A percentile compares a stretch with the other conserved stretches of the same genome.
phyloP scores from a whole-genome alignment of 2,329 filamentous ascomycete genomes.

The Aspergillus sp. region DNA sequence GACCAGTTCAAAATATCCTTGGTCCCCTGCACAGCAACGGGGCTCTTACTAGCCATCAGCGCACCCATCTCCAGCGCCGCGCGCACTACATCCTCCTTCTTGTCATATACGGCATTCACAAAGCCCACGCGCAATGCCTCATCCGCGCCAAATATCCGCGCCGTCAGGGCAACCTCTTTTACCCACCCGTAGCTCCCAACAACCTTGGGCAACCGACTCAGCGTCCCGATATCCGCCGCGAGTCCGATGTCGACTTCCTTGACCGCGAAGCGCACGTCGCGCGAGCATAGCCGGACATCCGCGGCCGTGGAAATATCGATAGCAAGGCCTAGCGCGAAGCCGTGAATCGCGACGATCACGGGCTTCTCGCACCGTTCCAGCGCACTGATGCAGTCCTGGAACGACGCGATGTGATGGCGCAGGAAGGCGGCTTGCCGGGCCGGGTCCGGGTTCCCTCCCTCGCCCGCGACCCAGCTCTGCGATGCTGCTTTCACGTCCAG shows the following conservation, averaged over 20 bases:
- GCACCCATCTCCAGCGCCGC: slow-evolving; percentile 56
- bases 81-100: slow-evolving; percentile 54
- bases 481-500: slow-evolving; percentile 70
- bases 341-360: slow-evolving; percentile 74
- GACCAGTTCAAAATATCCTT: slow-evolving; percentile 81
- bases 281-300: slow-evolving; percentile 36
- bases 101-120: slow-evolving; percentile 33
- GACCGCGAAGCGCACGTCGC: slow-evolving; percentile 32
- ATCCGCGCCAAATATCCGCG: slow-evolving; percentile 36
- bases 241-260: slow-evolving; percentile 45
- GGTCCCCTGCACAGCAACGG: slow-evolving; percentile 76
- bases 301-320: slow-evolving; percentile 52
- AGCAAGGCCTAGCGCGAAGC: slow-evolving; percentile 66
- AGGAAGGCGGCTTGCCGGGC: slow-evolving; percentile 57
- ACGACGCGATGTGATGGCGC: slow-evolving; percentile 63
- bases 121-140: slow-evolving; percentile 39
- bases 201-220: slow-evolving; percentile 41
- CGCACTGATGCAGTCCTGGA: slow-evolving; percentile 68
- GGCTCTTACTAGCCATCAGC: slow-evolving; percentile 70
- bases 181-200: slow-evolving; percentile 41
- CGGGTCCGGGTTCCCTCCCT: slow-evolving; percentile 40
- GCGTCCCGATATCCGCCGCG: slow-evolving; percentile 42
- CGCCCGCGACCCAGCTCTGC: slow-evolving; percentile 40
- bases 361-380: slow-evolving; percentile 88
- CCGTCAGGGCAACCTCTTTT: slow-evolving; percentile 41